Conservation (phyloP, 2,329 filamentous ascomycete genomes). For the Davidsoniella virescens region DNA sequence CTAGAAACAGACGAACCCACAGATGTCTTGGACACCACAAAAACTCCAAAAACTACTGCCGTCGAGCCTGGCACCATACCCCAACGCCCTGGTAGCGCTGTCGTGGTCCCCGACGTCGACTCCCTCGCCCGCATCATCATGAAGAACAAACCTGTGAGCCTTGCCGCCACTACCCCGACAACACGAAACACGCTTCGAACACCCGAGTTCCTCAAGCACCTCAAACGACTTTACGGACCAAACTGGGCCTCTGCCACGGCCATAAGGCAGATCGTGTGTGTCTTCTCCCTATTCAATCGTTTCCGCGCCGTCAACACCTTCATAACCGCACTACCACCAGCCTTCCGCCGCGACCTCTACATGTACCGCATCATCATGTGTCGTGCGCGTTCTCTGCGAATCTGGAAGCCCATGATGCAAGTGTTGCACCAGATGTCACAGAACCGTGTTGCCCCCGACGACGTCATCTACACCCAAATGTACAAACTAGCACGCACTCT, state of each 20-base stretch:
- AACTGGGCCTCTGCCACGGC: slow-evolving; percentile 27
- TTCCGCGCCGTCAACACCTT: slow-evolving; percentile 4
- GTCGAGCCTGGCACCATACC: no score
- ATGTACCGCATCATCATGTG: slow-evolving; percentile 11
- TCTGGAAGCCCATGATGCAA: background rate
- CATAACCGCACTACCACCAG: background rate
- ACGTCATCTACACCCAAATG: slow-evolving; percentile 7
- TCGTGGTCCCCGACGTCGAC: background rate
- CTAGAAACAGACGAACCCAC: no score
- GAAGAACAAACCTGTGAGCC: background rate
- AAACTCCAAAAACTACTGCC: background rate
- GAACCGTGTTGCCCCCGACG: background rate
- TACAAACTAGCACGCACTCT: slow-evolving; percentile 3
- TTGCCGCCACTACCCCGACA: background rate
- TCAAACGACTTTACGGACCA: slow-evolving; percentile 28
- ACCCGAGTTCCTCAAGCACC: slow-evolving; percentile 23
- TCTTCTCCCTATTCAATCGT: slow-evolving; percentile 26
- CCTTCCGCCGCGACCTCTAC: slow-evolving; percentile 2
- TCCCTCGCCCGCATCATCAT: background rate
- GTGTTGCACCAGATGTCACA: background rate
- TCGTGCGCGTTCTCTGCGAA: slow-evolving; percentile 2
- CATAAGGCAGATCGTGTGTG: slow-evolving; percentile 25
- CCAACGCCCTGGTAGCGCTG: background rate
- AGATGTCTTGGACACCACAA: background rate
- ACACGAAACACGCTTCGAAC: background rate